Conservation (phyloP, 345 rosid genomes). For the Cardiospermum halicacabum region DNA sequence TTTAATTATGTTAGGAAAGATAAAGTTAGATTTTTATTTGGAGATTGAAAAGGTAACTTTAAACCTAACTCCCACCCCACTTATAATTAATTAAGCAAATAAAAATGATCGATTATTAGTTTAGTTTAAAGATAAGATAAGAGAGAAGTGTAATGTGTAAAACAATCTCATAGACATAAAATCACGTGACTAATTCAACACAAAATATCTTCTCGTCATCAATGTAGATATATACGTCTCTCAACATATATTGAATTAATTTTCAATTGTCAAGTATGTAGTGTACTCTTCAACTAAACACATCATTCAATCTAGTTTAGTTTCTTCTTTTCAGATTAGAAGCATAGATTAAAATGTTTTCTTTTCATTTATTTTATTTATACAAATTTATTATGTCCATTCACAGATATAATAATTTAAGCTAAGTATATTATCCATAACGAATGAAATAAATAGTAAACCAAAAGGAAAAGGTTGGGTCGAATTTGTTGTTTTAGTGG, state of each 20-base stretch:
- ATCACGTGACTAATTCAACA: background rate
- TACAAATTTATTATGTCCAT: no score
- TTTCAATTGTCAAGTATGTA: background rate
- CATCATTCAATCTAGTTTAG: no score
- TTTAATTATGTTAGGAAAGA: no score
- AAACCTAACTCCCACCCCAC: conserved; percentile 17
- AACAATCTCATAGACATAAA: background rate
- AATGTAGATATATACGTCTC: background rate
- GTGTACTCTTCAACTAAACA: background rate
- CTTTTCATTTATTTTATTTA: no score
- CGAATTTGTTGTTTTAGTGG: background rate
- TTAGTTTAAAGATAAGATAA: conserved; percentile 15
- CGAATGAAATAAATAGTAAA: no score
- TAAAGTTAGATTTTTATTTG: no score
- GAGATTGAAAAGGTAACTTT: conserved; percentile 10
- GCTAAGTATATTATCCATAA: no score
- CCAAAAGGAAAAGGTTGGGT: background rate
- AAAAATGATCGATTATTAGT: background rate
- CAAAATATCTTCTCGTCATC: background rate
- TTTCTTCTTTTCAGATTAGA: no score
- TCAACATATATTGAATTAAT: background rate
- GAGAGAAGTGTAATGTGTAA: background rate
- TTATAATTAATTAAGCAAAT: conserved; percentile 14
- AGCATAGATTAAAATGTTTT: no score
- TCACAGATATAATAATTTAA: no score